phyloP scores from a whole-genome alignment of 2,329 filamentous ascomycete genomes.

The Colletotrichum melonis region DNA sequence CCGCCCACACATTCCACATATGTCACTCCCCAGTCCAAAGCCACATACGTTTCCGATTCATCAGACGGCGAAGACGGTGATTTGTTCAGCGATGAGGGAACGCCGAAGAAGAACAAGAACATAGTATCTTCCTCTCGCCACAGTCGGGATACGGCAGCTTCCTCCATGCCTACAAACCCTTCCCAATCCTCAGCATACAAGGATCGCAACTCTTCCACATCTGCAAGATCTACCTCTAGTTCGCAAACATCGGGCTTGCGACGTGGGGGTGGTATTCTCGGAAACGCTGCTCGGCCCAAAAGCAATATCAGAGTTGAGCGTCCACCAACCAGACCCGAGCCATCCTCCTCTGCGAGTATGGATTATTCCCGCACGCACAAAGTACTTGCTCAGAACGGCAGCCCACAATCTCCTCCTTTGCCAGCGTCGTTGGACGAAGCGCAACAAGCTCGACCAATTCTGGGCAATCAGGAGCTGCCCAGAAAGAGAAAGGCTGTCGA shows the following conservation, averaged over 20 bases:
- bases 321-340: slow-evolving; percentile 12
- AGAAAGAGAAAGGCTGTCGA: slow-evolving; percentile 58
- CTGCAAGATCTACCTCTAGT: neutral
- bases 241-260: slow-evolving; percentile 11
- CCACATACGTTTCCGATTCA: slow-evolving; percentile 55
- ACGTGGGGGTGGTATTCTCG: slow-evolving; percentile 26
- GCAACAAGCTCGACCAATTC: slow-evolving; percentile 14
- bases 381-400: neutral
- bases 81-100: slow-evolving; percentile 24
- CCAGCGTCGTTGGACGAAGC: slow-evolving; percentile 27
- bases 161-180: neutral
- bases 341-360: neutral
- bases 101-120: slow-evolving; percentile 13
- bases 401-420: slow-evolving; percentile 38
- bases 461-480: slow-evolving; percentile 20
- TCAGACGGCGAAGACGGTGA: slow-evolving; percentile 24
- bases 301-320: slow-evolving; percentile 29
- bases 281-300: slow-evolving; percentile 26
- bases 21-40: slow-evolving; percentile 33
- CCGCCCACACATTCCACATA: slow-evolving; percentile 15
- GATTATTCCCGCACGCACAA: slow-evolving; percentile 16
- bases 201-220: neutral
- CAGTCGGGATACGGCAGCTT: slow-evolving; percentile 1
- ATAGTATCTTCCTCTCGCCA: neutral
- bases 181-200: neutral